Base-by-base conservation (phyloP, 2,329 filamentous ascomycete genomes). In the Bimuria novae-zelandiae region DNA sequence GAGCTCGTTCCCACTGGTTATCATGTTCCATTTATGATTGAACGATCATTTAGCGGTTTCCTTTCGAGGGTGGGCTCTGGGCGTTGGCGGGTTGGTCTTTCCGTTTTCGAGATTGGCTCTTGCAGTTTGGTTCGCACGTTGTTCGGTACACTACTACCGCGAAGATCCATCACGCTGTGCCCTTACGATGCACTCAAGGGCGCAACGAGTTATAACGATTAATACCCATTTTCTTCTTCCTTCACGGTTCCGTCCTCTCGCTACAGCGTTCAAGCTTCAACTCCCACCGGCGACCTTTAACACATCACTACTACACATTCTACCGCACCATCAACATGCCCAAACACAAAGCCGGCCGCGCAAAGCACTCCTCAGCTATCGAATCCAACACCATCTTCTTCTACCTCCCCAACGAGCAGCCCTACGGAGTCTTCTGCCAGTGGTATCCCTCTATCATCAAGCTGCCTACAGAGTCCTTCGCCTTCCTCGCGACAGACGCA, bases 401-500 rank as follows among this genome's bases (percentile, higher is more conserved):
- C 56, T 66, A 66, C 50, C 29, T 56, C 22, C 60, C 60, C 1
- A 72, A 75, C 3, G 74, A 81, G 44, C 59, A 68, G 0, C 61
- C 69, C 7, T 71, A 75, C 11, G 80, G 79, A 30, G 80, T 75
- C 64, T 76, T 84, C 48, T 83, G 78, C 1, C 81, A 85, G 65
- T 84, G 81, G 82, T 80, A 80, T 57, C 59, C 68, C 25, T 76
- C 71, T 17, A 71, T 74, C 12, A 83, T 83, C 60, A 70, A 51
- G 32, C 75, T 77, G 47, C 73, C 75, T 4, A 51, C 39, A 0
- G 12, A 46, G 1, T 58, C 52, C 3, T 46, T 61, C 0, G 14
- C 32, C 7, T 61, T 56, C 51, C 49, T 61, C 7, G 27, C 27
- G 37, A 37, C 37, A 7, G 3, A 10, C 25, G 35, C 33, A 10